Evolutionary conservation across 176 grass and related monocot species (phyloP), one percentile per base, ranked within the genome.

Genomic region (Themeda triandra): DNA sequence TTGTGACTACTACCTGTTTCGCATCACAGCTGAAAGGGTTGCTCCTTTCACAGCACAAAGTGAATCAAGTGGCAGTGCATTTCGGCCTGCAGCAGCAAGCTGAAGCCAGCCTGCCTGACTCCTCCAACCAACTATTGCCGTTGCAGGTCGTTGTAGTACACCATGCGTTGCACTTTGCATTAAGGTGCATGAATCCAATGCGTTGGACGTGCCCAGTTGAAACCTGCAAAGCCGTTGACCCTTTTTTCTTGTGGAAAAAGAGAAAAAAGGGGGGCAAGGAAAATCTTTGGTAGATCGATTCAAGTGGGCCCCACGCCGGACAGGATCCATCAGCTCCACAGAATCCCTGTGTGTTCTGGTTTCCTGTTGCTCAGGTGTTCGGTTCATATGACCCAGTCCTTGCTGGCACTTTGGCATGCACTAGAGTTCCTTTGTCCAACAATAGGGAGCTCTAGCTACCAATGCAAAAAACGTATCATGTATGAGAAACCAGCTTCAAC

Each of bases 211-310:
- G 13, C 42, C 42, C 11, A 44, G 66, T 84, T 66, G 81, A 84
- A 53, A 88, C 67, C 53, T 66, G 67, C 56, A 83, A 84, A 79
- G 73, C 28, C 17, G 7, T 18, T 36, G 32, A 40, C 41, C 32
- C 2, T 49, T 49, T n/a, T n/a, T n/a, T n/a, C 76, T 83, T 83
- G 28, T 72, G 25, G 42, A 31, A 78, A 71, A 41, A 49, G 8
- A 12, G 32, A 10, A 29, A 42, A 7, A 54, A 25, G 2, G 28
- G 45, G 2, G 45, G 45, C 37, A 32, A 49, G 14, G 28, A 6
- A 53, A 32, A 75, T 53, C 72, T 77, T 77, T 39, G 63, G 48
- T 82, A 82, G 80, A 77, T 87, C 23, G 66, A 69, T 69, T 63
- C 24, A 11, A 46, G 49, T 49, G 65, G 32, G 4, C n/a, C n/a